Conservation (phyloP, 108 stramenopile species). For the Bacterosira constricta region DNA sequence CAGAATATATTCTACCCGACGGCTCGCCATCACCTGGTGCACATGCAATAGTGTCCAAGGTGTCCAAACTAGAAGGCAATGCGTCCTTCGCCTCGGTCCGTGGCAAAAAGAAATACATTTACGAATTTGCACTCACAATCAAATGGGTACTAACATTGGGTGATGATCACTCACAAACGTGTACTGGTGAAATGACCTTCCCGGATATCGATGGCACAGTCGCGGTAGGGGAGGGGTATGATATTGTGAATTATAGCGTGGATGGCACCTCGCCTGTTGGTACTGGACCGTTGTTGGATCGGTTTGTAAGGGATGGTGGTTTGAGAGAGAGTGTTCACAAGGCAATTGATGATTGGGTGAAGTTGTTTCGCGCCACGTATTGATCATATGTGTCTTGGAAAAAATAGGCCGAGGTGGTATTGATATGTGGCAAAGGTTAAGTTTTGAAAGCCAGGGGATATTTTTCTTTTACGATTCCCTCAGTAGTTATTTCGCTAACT, state of each 20-base stretch:
- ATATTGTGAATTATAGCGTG: slow-evolving; percentile 68
- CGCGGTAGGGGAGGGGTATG: slow-evolving; percentile 81
- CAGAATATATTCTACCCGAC: slow-evolving; percentile 64
- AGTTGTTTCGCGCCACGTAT: slow-evolving; percentile 65
- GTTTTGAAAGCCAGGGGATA: no score
- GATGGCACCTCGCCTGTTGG: slow-evolving; percentile 54
- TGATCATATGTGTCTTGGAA: no score
- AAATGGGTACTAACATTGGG: slow-evolving; percentile 60
- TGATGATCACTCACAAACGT: slow-evolving; percentile 41
- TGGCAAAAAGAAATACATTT: slow-evolving; percentile 92
- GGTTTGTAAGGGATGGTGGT: slow-evolving; percentile 78
- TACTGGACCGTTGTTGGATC: slow-evolving; percentile 65
- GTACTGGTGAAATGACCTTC: slow-evolving; percentile 65
- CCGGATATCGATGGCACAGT: slow-evolving; percentile 88
- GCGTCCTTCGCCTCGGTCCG: slow-evolving; percentile 86
- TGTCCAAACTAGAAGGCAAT: slow-evolving; percentile 71
- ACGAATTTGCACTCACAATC: slow-evolving; percentile 78
- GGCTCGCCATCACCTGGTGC: slow-evolving; percentile 75
- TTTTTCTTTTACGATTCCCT: no score
- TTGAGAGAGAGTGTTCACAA: slow-evolving; percentile 69
- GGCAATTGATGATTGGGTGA: slow-evolving; percentile 81
- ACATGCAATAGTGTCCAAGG: slow-evolving; percentile 38
- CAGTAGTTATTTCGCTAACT: no score
- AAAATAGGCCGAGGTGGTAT: no score
- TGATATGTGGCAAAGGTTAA: no score